Percentiles rank a stretch among this genome's conserved stretches.
phyloP scores from a whole-genome alignment of 331 rosid genomes.

The Stylosanthes scabra region DNA sequence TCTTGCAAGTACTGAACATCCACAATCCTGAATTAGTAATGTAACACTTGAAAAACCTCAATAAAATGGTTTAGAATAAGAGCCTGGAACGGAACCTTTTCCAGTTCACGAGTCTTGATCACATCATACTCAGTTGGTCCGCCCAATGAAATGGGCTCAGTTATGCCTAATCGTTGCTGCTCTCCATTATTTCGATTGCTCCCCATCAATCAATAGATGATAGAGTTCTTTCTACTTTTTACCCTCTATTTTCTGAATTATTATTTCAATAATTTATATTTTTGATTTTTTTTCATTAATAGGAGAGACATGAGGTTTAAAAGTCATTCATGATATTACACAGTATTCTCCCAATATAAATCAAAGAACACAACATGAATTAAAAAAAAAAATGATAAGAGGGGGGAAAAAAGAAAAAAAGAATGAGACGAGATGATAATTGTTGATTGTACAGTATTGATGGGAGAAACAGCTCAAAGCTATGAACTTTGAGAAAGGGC shows the following conservation, averaged over 20 bases:
- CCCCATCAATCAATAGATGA: constrained; percentile 54
- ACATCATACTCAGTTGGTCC: constrained; percentile 85
- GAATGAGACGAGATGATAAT: constrained; percentile 49
- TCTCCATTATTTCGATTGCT: constrained; percentile 65
- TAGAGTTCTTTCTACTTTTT: constrained; percentile 18
- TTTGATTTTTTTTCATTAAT: constrained; percentile 11
- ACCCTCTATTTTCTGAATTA: neutral
- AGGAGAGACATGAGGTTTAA: constrained; percentile 29
- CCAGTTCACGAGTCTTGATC: constrained; percentile 73
- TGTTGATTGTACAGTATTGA: constrained; percentile 61
- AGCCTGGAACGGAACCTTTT: constrained; percentile 59
- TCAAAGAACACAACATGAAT: constrained; percentile 38
- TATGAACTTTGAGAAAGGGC: constrained; percentile 36
- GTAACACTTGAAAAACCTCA: constrained; percentile 18
- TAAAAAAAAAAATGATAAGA: neutral
- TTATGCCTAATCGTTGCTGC: constrained; percentile 80
- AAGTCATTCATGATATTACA: constrained; percentile 37
- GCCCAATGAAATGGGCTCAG: constrained; percentile 86
- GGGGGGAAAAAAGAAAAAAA: neutral
- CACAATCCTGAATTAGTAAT: constrained; percentile 48
- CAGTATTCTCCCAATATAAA: constrained; percentile 39
- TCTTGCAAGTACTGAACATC: constrained; percentile 79
- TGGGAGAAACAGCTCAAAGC: constrained; percentile 44
- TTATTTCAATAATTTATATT: constrained; percentile 28
- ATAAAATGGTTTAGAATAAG: neutral